Evolutionary conservation across 2,329 filamentous ascomycete genomes (phyloP), one percentile per base, ranked within the genome.

Genomic region (Exophiala calicioides): DNA sequence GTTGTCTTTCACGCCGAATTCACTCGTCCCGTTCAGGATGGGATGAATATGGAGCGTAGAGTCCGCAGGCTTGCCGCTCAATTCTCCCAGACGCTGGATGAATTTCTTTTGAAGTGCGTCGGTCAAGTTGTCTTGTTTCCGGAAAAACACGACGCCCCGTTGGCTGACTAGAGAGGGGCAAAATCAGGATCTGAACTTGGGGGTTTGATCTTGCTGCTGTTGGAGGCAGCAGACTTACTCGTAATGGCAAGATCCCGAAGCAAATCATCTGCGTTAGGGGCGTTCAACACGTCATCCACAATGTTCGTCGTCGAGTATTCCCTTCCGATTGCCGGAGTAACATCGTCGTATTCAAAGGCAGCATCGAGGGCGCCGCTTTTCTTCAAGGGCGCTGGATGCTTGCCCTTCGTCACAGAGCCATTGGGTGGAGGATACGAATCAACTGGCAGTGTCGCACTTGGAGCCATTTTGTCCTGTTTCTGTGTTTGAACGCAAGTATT

Each of bases 121-220:
- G 52, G 73, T 75, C 29, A 85, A 65, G 59, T 75, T 69, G 56
- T 80, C 68, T 54, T 88, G 84, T 23, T 77, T 74, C n/a, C 82
- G 77, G 67, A 87, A 84, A 68, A 86, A 85, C 15, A 86, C 82
- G 3, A 87, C 84, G 7, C 83, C 83, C 0, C 84, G 78, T 50
- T 80, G 77, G 1, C 83, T 86, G 55, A 87, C 82, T 85, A 39
- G 10, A 8, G 29, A 18, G 12, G 13, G 23, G 12, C 6, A 12
- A 16, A n/a, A 8, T 13, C 20, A 41, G 36, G 46, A 29, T 23
- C 4, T 38, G 47, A 44, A 21, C 2, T 4, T 27, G 9, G 18
- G 26, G 19, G 18, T 30, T 19, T 2, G 5, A 23, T 13, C 16
- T 49, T 33, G 24, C 54, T 46, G 34, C 39, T 42, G 23, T 27